Conservation (phyloP, 495 filamentous ascomycete genomes). For the Xylaria venustula region DNA sequence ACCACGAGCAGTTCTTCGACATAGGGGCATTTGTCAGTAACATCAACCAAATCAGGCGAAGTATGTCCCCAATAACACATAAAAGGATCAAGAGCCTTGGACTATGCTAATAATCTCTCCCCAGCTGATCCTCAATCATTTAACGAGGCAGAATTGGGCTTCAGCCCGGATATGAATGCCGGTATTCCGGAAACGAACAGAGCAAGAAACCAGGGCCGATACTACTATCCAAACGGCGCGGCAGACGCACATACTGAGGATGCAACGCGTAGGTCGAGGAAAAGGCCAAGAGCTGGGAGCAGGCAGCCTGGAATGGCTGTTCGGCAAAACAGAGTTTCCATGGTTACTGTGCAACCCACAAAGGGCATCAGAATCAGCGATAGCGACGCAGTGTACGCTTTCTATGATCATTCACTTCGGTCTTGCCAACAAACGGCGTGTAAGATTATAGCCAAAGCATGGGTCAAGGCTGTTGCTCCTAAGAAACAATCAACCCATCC, state of each 20-base stretch:
- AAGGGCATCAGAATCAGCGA: slow-evolving; percentile 56
- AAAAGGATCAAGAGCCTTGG: not conserved
- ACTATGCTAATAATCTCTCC: not conserved
- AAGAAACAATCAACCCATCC: slow-evolving; percentile 84
- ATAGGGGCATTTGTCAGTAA: not conserved
- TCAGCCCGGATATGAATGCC: not conserved
- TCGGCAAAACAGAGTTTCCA: slow-evolving; percentile 17
- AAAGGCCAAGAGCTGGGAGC: slow-evolving; percentile 34
- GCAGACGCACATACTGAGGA: slow-evolving; percentile 2
- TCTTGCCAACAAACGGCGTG: slow-evolving; percentile 71
- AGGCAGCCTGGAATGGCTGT: slow-evolving; percentile 20
- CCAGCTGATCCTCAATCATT: not conserved
- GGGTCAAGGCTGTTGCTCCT: slow-evolving; percentile 79
- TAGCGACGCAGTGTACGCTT: slow-evolving; percentile 54
- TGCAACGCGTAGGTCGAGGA: slow-evolving; percentile 29
- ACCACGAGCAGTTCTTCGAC: slow-evolving; percentile 8
- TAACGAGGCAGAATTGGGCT: not conserved
- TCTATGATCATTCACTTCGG: slow-evolving; percentile 64
- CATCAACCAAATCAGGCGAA: not conserved
- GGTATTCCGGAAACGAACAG: not conserved
- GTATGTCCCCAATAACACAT: not conserved
- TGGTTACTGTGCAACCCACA: slow-evolving; percentile 15
- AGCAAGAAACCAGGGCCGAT: not conserved
- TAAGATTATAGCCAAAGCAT: slow-evolving; percentile 72
- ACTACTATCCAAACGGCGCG: not conserved